phyloP scores from a whole-genome alignment of 148 eudicot genomes.

The Amaranthus hypochondriacus region DNA sequence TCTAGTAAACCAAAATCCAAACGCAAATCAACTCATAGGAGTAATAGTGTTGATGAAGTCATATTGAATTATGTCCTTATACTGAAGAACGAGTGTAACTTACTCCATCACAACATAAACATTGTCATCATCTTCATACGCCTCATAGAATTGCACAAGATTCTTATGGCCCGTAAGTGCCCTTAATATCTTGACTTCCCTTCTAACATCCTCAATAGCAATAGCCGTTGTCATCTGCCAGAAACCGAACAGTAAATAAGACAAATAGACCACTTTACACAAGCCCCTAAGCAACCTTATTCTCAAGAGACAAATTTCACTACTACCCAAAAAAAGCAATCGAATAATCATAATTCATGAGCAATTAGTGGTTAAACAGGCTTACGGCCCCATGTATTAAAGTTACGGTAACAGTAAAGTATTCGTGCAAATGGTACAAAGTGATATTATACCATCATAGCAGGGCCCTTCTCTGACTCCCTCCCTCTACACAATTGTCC shows the following conservation, averaged over 20 bases:
- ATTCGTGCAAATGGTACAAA: constrained; percentile 7
- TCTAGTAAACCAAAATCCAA: neutral
- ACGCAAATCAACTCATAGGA: neutral
- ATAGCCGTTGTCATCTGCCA: constrained; percentile 89
- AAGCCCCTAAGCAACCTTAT: constrained; percentile 4
- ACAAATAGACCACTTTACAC: constrained; percentile 13
- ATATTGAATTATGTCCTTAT: neutral
- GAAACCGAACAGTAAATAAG: constrained; percentile 19
- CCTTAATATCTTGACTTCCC: constrained; percentile 82
- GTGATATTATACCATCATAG: constrained; percentile 3
- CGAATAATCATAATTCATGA: constrained; percentile 10
- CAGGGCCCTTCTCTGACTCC: neutral
- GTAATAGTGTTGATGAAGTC: neutral
- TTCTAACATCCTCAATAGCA: constrained; percentile 83
- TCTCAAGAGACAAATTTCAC: constrained; percentile 22
- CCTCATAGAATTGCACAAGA: constrained; percentile 79
- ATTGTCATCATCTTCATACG: constrained; percentile 83
- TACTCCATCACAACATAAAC: constrained; percentile 93
- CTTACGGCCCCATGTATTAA: constrained; percentile 1
- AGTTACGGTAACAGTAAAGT: neutral
- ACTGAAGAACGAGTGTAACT: constrained; percentile 27
- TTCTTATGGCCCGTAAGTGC: constrained; percentile 79
- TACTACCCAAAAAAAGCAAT: constrained; percentile 10
- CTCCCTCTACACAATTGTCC: neutral
- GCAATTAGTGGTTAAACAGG: neutral